Base-by-base conservation (phyloP, 495 filamentous ascomycete species). In the Ascobolus immersus region DNA sequence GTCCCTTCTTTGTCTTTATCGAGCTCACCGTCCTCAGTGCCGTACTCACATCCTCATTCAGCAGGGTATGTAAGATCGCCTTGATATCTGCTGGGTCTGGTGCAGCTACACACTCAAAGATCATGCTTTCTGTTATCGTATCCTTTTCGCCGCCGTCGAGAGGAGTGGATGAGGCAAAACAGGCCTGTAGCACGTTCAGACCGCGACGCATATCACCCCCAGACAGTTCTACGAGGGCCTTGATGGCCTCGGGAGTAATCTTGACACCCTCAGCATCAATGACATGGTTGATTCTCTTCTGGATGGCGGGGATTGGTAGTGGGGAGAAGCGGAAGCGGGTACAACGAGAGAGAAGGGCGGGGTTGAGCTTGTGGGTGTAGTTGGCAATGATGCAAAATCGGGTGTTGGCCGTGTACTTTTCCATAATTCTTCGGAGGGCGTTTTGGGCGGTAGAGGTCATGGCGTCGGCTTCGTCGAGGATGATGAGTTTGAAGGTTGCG, bases 331-430 rank as follows among this genome's bases (percentile, higher is more conserved):
- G 63, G 56, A 99, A 99, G 23, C 86, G 61, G 2, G 86, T 94
- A 54, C 86, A 99, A 40, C 86, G 61, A 20, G 81, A 92, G 12
- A 99, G 64, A 5, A 99, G 60, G 0, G 86, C 86, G 0, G 86
- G 82, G 4, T 77, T 82, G n/a, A 99, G 69, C 52, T 94, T 99
- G 57, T 99, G 86, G 20, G 86, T 90, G 51, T 99, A 99, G 53
- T 99, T 99, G 43, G 89, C 89, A 37, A 99, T 93, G 44, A 99
- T 79, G 55, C 84, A 93, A 55, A 99, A 99, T 33, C 86, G 65
- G 0, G 86, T 92, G 56, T 99, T 94, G 38, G 81, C 78, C 0
- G 86, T 99, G 55, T 94, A 99, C 53, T 89, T 86, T 49, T 99
- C 86, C 89, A 99, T 99, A 37, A 99, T 99, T 27, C 86, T 58